A percentile compares a stretch with the other conserved stretches of the same genome.
Conservation (phyloP, 106 monocot species). For the Dendrobium nobile region DNA sequence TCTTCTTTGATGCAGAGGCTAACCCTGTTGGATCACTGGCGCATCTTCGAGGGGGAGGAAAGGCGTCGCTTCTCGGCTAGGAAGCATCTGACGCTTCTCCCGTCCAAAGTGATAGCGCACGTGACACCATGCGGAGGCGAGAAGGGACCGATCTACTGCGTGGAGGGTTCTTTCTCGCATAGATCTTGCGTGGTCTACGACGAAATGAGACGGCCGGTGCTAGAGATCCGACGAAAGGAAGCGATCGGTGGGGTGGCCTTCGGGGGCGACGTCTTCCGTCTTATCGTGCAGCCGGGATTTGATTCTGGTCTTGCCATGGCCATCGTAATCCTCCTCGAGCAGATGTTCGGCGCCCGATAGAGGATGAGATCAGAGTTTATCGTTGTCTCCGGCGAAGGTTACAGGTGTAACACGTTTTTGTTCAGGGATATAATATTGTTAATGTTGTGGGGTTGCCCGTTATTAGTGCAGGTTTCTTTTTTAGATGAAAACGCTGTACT, state of each 20-base stretch:
- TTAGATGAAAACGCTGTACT: neutral
- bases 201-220: conserved; percentile 18
- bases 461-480: neutral
- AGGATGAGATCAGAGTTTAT: too few species aligned
- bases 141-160: neutral
- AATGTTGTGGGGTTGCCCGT: neutral
- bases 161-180: conserved; percentile 48
- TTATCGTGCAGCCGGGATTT: conserved; percentile 37
- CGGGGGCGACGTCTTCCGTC: conserved; percentile 52
- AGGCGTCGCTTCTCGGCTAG: conserved; percentile 43
- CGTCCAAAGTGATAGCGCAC: conserved; percentile 28
- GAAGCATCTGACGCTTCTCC: conserved; percentile 27
- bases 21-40: conserved; percentile 46
- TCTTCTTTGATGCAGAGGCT: conserved; percentile 24
- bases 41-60: conserved; percentile 45
- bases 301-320: conserved; percentile 34
- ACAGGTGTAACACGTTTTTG: neutral
- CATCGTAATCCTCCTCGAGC: conserved; percentile 6
- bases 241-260: conserved; percentile 25
- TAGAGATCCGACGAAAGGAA: conserved; percentile 47
- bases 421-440: neutral
- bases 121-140: conserved; percentile 6
- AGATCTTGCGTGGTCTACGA: conserved; percentile 38
- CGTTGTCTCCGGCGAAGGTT: too few species aligned
- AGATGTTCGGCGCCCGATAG: conserved; percentile 3